Evolutionary conservation across 495 filamentous ascomycete species (phyloP).

Genomic region (Aspergillus haitiensis): DNA sequence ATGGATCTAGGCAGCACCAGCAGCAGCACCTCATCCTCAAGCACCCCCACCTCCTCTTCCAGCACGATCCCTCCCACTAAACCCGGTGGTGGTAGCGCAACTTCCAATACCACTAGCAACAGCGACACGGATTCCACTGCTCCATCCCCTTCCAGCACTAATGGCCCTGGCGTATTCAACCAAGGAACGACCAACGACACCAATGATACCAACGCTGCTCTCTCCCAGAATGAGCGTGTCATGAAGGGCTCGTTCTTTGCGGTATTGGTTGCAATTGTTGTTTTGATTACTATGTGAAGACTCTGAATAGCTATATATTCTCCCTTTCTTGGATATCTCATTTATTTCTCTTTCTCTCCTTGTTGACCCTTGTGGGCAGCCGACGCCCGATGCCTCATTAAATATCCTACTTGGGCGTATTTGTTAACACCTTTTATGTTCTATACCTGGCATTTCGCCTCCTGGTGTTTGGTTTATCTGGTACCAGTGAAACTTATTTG

Average conservation of each 20-base stretch:
- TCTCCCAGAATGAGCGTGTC: constrained; percentile 44
- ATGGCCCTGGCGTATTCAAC: constrained; percentile 23
- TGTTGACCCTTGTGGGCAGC: neutral
- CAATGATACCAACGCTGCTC: constrained; percentile 31
- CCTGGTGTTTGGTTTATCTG: neutral
- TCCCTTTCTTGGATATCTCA: constrained; percentile 24
- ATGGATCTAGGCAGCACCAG: constrained; percentile 50
- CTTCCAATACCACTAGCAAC: constrained; percentile 21
- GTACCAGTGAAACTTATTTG: constrained; percentile 7
- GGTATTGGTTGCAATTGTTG: constrained; percentile 56
- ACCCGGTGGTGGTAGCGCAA: constrained; percentile 27
- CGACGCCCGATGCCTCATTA: neutral
- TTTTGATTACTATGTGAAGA: constrained; percentile 53
- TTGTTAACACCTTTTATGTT: constrained; percentile 18
- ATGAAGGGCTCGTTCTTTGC: constrained; percentile 57
- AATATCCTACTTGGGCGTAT: constrained; percentile 14
- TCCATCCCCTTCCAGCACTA: constrained; percentile 4
- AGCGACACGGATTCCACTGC: neutral
- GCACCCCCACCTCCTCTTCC: constrained; percentile 21
- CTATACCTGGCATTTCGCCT: constrained; percentile 20
- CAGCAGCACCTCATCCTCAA: constrained; percentile 25
- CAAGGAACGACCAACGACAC: constrained; percentile 20
- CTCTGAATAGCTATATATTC: constrained; percentile 20
- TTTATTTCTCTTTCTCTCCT: constrained; percentile 17
- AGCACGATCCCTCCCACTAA: constrained; percentile 35